phyloP scores from a whole-genome alignment of 495 filamentous ascomycete species.

The Penicillium antarcticum region DNA sequence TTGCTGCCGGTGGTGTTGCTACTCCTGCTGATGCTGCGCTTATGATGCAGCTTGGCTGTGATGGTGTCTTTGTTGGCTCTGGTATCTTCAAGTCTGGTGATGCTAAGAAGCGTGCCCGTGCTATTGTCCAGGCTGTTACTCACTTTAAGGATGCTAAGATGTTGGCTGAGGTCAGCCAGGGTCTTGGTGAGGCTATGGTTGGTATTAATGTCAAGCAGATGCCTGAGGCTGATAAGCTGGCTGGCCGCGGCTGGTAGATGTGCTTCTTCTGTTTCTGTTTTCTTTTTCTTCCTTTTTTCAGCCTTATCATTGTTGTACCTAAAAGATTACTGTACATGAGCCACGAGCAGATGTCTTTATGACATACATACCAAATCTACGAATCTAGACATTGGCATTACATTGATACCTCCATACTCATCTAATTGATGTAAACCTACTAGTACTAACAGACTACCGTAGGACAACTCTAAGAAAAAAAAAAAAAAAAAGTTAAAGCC shows the following conservation, averaged over 20 bases:
- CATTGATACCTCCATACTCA: background rate
- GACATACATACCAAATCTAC: conserved; percentile 9
- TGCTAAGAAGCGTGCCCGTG: conserved; percentile 79
- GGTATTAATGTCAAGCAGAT: conserved; percentile 80
- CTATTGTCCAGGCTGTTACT: conserved; percentile 92
- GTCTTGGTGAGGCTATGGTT: conserved; percentile 93
- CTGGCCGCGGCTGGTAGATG: conserved; percentile 79
- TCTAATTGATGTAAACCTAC: background rate
- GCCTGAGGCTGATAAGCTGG: conserved; percentile 74
- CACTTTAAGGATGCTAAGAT: conserved; percentile 85
- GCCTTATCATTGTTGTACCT: conserved; percentile 8
- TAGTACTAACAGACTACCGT: background rate
- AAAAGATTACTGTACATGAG: conserved; percentile 23
- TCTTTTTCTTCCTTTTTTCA: conserved; percentile 2
- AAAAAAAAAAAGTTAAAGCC: background rate
- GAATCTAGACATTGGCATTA: background rate
- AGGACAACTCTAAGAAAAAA: background rate
- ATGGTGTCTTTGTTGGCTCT: conserved; percentile 94
- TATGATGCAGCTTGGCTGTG: conserved; percentile 99
- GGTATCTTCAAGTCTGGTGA: conserved; percentile 97
- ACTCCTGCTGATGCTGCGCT: conserved; percentile 95
- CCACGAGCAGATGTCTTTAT: conserved; percentile 13
- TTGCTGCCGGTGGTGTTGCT: conserved; percentile 94
- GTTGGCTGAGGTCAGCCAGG: conserved; percentile 80
- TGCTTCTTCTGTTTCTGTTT: conserved; percentile 7